Evolutionary conservation across 179 eudicot species (phyloP), one percentile per base, ranked within the genome.

Genomic region (Silene vulgaris): DNA sequence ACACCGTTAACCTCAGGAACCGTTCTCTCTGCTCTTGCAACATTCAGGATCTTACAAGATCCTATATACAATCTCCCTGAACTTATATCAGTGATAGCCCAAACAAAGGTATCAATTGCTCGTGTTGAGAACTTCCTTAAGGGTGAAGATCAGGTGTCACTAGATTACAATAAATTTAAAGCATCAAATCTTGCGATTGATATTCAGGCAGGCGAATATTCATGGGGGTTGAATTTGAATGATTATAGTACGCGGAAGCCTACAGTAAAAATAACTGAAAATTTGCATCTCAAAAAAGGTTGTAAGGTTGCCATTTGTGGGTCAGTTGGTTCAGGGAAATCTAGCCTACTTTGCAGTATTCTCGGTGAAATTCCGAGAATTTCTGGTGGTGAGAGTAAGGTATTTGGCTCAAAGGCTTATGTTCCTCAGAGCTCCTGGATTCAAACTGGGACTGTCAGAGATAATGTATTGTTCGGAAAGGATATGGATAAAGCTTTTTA

Each of bases 381-480:
- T 3, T 85, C 87, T 0, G 98, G 99, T 48, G 54, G 69, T 5
- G 83, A 82, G 67, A 86, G 85, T 45, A 84, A 83, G 80, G 91
- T 91, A 56, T 84, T 78, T 65, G 99, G 99, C n/a, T 78, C 87
- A 14, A 93, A 86, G 79, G 97, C 98, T 0, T 96, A 87, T 82
- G 98, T 93, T 3, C 87, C 97, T 8, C 97, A 96, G 80, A 89
- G 86, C 77, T 89, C 98, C 4, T 96, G 99, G 99, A 90, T 96
- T 6, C 99, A 96, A 79, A 89, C 92, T 0, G 98, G 99, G 40
- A 93, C 91, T 1, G 86, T 96, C 7, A 82, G 97, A 70, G 99
- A 96, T 29, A 96, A 91, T 65, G 75, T 93, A 9, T 65, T 93
- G 66, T 96, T 90, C 82, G 97, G 99, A 4, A 93, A 86, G 85